Evolutionary conservation across 2,329 filamentous ascomycete genomes (phyloP), one percentile per base, ranked within the genome.

Genomic region (Cladosporium sp.): DNA sequence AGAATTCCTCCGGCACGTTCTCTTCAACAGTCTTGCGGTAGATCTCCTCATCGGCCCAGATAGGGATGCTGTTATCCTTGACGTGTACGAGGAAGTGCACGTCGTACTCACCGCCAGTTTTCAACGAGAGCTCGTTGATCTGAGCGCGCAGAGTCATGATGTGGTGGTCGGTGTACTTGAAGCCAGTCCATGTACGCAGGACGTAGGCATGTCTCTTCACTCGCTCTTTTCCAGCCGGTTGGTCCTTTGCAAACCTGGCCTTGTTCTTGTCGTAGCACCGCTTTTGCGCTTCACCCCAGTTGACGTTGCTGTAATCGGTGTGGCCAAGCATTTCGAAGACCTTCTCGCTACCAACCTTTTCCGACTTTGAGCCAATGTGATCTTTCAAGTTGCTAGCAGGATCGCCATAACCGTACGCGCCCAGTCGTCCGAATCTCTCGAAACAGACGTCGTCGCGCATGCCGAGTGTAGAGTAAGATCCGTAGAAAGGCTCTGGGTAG

Each of bases 11-110:
- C 0, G 95, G 91, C 14, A 94, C 85, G 30, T 86, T 86, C 59
- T 90, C 87, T 62, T 86, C 82, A 75, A 90, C 90, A 66, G 84
- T 90, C 74, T 83, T 84, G 75, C 85, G 83, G 81, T 89, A 97
- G 59, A 83, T 84, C 57, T 87, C 86, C 62, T 88, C 82, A 71
- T 92, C 90, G 1, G 91, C 90, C 89, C 91, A 95, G 72, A 96
- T 88, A 10, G 91, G 90, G 68, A 93, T 81, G 68, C 82, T 85
- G 65, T 87, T 86, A 73, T 96, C 90, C 78, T 92, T 93, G 72
- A 96, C 89, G 77, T 97, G 92, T 10, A 96, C 87, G 2, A 97
- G 85, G 24, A 97, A 85, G 74, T 96, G 91, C 3, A 96, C 87
- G 71, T 95, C 91, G 77, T 96, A 97, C 72, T 94, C 90, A 38